Conservation (phyloP, 768 basidiomycete species). For the Pluteus cervinus region DNA sequence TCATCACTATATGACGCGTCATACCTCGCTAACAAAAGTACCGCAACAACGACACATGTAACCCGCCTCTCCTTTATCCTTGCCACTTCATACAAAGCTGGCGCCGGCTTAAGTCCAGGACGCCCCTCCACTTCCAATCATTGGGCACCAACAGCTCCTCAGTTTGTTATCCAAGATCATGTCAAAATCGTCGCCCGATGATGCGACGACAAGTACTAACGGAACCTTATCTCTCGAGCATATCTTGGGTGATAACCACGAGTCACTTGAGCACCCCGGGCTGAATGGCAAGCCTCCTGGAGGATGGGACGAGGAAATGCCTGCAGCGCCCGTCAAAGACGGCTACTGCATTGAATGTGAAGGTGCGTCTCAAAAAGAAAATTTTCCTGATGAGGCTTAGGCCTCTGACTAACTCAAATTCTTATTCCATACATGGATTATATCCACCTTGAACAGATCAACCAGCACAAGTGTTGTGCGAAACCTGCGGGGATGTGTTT, state of each 20-base stretch:
- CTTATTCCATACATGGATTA: slow-evolving; percentile 5
- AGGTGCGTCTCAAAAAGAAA: slow-evolving; percentile 59
- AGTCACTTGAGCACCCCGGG: slow-evolving; percentile 54
- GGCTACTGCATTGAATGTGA: slow-evolving; percentile 84
- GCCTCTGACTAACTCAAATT: background rate
- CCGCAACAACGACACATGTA: no score
- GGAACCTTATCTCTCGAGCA: slow-evolving; percentile 58
- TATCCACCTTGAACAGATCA: slow-evolving; percentile 50
- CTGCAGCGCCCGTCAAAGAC: slow-evolving; percentile 39
- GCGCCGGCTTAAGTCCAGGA: no score
- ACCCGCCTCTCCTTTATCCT: no score
- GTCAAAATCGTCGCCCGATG: no score
- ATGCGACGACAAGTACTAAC: slow-evolving; percentile 6
- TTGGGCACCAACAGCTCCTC: no score
- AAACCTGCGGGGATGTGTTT: slow-evolving; percentile 65
- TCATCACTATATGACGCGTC: no score
- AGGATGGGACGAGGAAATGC: slow-evolving; percentile 67
- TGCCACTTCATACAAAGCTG: no score
- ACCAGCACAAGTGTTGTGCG: slow-evolving; percentile 70
- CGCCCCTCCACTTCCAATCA: no score
- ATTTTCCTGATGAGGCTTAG: no score
- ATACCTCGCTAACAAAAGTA: no score
- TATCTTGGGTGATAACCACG: slow-evolving; percentile 62
- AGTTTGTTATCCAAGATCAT: no score
- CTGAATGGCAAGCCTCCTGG: slow-evolving; percentile 29